Evolutionary conservation across 2,329 filamentous ascomycete species (phyloP).

Genomic region (Xylariaceae sp.): DNA sequence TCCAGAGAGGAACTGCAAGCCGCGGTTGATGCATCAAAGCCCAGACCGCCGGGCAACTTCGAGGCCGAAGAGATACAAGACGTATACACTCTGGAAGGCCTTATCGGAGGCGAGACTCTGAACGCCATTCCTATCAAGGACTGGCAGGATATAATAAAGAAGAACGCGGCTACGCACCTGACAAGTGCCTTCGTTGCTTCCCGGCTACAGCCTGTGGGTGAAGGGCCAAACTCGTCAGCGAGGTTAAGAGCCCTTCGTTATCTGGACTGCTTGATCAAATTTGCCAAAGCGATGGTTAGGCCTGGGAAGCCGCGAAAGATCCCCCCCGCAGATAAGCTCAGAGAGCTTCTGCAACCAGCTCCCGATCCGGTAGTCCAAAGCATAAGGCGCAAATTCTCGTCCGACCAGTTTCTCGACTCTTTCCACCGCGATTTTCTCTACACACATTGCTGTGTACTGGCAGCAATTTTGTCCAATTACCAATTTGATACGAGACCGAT

Average conservation of each 20-base stretch:
- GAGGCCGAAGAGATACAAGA: slow-evolving; percentile 66
- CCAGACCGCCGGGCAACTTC: slow-evolving; percentile 68
- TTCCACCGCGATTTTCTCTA: slow-evolving; percentile 70
- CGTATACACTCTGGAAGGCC: slow-evolving; percentile 65
- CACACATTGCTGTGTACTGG: slow-evolving; percentile 70
- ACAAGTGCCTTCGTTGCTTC: slow-evolving; percentile 63
- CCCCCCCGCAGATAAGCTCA: slow-evolving; percentile 61
- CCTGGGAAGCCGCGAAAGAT: slow-evolving; percentile 50
- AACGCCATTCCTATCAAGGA: slow-evolving; percentile 67
- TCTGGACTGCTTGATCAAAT: slow-evolving; percentile 54
- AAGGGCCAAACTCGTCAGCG: slow-evolving; percentile 51
- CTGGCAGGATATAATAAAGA: slow-evolving; percentile 68
- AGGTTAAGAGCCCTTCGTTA: slow-evolving; percentile 61
- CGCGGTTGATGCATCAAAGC: slow-evolving; percentile 65
- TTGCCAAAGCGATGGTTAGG: slow-evolving; percentile 49
- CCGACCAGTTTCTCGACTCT: slow-evolving; percentile 63
- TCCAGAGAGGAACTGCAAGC: slow-evolving; percentile 64
- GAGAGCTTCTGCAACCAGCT: slow-evolving; percentile 53
- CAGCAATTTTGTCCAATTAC: slow-evolving; percentile 70
- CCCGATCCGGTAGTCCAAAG: slow-evolving; percentile 63
- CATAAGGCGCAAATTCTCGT: slow-evolving; percentile 68
- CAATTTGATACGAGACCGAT: slow-evolving; percentile 69
- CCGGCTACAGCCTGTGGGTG: slow-evolving; percentile 54
- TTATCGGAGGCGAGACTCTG: slow-evolving; percentile 68
- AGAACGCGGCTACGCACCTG: slow-evolving; percentile 55